Evolutionary conservation across 345 rosid genomes (phyloP), one percentile per base, ranked within the genome.

Genomic region (Brassica carinata): DNA sequence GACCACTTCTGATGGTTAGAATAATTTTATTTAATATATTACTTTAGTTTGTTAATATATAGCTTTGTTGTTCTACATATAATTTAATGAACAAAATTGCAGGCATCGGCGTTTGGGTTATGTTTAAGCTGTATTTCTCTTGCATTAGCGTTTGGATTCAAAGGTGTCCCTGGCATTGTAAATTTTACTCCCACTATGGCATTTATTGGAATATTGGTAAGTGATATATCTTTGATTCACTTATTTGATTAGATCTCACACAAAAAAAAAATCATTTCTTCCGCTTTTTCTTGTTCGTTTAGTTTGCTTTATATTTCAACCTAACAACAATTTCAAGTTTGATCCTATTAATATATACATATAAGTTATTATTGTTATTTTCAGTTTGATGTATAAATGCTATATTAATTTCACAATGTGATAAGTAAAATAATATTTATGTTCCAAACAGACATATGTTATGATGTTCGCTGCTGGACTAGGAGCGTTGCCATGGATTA

Each of bases 391-490:
- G n/a, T 13, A 1, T 48, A 48, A 59, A 23, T 59, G 29, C 6
- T 19, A 23, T 19, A 23, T 59, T 63, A 23, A 19, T 58, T 33
- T 40, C 15, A 31, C 40, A 29, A 71, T 57, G 38, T 51, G 45
- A 15, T 9, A 57, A 19, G 36, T 43, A 43, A 30, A 19, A 33
- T 11, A 3, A 61, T 31, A 33, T 51, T 4, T 61, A 23, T 23
- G 2, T 14, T 65, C 5, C 11, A 78, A 81, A 68, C 84, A 87
- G 94, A 45, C 73, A 43, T 90, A 64, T 33, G 36, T 61, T 34
- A 90, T 88, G 5, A 84, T 88, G 75, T 85, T 82, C 76, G 86
- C 89, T 18, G 77, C 87, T 30, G 92, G 91, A 30, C 62, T 90
- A 72, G 94, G 94, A 76, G 92, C 88, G 18, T 70, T 90, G 26